These are phyloP conservation scores for Fusarium euwallaceae DNA, from an alignment of 2,329 filamentous ascomycete species.

Conservation along the genomic window DNA sequence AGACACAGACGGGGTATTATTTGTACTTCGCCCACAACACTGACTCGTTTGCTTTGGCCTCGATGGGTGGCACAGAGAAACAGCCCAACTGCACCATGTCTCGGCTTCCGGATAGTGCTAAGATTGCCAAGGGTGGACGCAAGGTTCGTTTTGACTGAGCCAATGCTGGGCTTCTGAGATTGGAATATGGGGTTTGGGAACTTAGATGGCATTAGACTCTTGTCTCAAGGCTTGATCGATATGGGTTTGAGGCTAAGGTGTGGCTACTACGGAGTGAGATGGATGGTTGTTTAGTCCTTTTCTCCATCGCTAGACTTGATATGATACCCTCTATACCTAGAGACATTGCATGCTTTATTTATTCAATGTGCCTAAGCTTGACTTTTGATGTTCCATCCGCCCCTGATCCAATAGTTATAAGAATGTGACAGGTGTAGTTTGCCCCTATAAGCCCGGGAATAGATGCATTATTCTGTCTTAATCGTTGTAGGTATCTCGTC, in stretches of 20 bases:
- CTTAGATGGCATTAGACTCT: background rate
- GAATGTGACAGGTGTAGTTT: background rate
- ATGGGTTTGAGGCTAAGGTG: background rate
- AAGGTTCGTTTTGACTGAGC: constrained; percentile 57
- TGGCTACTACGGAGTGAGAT: background rate
- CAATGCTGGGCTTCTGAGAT: constrained; percentile 1
- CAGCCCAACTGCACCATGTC: constrained; percentile 90
- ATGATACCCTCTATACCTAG: constrained; percentile 47
- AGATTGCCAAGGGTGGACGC: constrained; percentile 68
- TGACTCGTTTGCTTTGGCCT: constrained; percentile 87
- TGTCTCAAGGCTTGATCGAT: background rate
- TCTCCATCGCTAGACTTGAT: constrained; percentile 34
- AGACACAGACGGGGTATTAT: constrained; percentile 79
- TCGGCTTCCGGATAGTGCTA: constrained; percentile 68
- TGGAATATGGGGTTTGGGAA: background rate
- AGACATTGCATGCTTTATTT: constrained; percentile 3
- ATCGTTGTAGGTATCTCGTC: constrained; percentile 42
- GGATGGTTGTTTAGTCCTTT: background rate
- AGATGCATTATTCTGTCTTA: background rate
- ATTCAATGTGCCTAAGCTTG: background rate
- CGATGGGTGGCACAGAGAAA: constrained; percentile 84
- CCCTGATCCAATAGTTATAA: background rate
- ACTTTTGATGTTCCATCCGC: background rate
- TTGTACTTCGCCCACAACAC: constrained; percentile 98
- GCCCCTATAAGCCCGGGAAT: background rate